phyloP scores from a whole-genome alignment of 2,329 filamentous ascomycete genomes.

The Exophiala aquamarina region DNA sequence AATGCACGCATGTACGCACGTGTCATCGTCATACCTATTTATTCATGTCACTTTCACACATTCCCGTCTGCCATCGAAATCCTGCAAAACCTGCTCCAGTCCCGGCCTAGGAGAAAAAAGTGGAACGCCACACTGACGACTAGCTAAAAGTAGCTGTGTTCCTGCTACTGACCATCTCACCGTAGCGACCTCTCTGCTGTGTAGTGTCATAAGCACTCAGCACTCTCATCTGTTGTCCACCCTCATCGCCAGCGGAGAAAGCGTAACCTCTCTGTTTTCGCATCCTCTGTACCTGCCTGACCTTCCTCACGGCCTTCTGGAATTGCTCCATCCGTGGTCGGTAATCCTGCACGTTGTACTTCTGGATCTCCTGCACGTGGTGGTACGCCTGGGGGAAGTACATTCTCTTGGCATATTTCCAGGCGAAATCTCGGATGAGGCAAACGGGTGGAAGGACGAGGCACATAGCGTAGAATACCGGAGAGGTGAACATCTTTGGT shows the following conservation, averaged over 20 bases:
- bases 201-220: slow-evolving; percentile 98
- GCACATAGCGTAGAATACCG: slow-evolving; percentile 90
- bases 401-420: slow-evolving; percentile 98
- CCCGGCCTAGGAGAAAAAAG: not conserved
- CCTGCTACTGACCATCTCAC: slow-evolving; percentile 75
- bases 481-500: slow-evolving; percentile 74
- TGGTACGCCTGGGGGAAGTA: slow-evolving; percentile 95
- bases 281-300: slow-evolving; percentile 97
- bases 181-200: slow-evolving; percentile 83
- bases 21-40: too few species aligned
- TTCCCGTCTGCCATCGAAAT: not conserved
- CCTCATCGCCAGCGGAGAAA: slow-evolving; percentile 96
- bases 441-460: slow-evolving; percentile 77
- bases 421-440: slow-evolving; percentile 82
- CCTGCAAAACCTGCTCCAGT: not conserved
- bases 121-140: not conserved
- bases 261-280: slow-evolving; percentile 98
- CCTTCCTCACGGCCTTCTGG: slow-evolving; percentile 98
- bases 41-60: too few species aligned
- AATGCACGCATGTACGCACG: too few species aligned
- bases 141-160: slow-evolving; percentile 1
- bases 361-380: slow-evolving; percentile 98
- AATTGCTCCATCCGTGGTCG: slow-evolving; percentile 99
- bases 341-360: slow-evolving; percentile 99
- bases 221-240: slow-evolving; percentile 75